These are phyloP conservation scores for Trametes hirsuta DNA, from an alignment of 1,284 basidiomycete species.

Conservation along the genomic window DNA sequence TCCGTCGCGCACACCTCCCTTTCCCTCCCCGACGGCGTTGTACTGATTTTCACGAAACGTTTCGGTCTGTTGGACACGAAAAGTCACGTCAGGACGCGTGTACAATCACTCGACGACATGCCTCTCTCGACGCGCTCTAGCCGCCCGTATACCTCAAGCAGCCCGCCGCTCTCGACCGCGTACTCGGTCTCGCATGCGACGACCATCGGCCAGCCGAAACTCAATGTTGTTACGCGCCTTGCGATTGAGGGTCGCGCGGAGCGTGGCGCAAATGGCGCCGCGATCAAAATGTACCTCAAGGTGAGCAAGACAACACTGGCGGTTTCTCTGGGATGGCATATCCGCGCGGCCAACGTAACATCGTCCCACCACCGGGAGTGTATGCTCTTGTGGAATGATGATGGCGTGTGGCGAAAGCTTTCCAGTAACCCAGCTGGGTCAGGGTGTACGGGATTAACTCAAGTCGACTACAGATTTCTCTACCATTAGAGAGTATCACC, in stretches of 20 bases:
- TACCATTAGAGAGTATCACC: constrained; percentile 64
- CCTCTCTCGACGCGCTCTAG: constrained; percentile 35
- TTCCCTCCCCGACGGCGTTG: not conserved
- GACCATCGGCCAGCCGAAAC: constrained; percentile 45
- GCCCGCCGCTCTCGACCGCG: constrained; percentile 45
- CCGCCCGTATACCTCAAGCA: constrained; percentile 41
- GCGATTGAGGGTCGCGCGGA: constrained; percentile 75
- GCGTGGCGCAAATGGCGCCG: constrained; percentile 62
- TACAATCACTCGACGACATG: constrained; percentile 20
- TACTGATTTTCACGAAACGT: not conserved
- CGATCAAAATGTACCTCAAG: constrained; percentile 76
- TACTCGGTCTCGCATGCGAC: constrained; percentile 36
- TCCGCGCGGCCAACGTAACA: not conserved
- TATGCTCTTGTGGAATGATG: not conserved
- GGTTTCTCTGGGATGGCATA: not conserved
- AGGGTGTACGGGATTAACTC: not conserved
- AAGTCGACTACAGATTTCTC: constrained; percentile 51
- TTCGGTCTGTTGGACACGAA: constrained; percentile 1
- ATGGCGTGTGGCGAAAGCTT: no score
- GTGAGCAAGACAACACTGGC: constrained; percentile 39
- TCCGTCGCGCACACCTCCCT: not conserved
- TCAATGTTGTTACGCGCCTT: constrained; percentile 73
- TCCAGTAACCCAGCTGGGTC: no score
- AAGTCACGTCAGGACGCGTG: constrained; percentile 18
- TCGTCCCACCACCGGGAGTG: not conserved